Percentiles rank a stretch among this genome's conserved stretches.
phyloP scores from a whole-genome alignment of 1,284 basidiomycete genomes.

The Xerocomus cyaneibrunnescens region DNA sequence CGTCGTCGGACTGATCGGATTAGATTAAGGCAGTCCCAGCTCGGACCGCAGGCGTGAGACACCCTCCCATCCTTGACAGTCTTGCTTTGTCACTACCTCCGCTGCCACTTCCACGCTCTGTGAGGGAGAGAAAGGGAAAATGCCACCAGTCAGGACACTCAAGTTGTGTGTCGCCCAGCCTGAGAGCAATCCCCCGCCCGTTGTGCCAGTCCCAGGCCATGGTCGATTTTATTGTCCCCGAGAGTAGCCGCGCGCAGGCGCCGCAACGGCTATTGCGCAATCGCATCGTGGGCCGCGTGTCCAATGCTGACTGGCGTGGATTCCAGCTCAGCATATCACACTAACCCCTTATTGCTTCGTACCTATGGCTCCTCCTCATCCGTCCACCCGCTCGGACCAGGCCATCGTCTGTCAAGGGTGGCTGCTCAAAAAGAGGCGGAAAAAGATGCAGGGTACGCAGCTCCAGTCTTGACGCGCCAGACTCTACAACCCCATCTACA shows the following conservation, averaged over 20 bases:
- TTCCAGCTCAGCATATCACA: not conserved
- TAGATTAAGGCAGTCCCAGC: slow-evolving; percentile 21
- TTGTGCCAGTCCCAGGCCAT: too few relatives aligned
- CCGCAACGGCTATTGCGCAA: not conserved
- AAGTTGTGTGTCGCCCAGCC: not conserved
- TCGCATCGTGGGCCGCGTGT: too few relatives aligned
- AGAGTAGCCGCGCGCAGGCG: slow-evolving; percentile 7
- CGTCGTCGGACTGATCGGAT: slow-evolving; percentile 19
- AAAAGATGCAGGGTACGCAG: slow-evolving; percentile 76
- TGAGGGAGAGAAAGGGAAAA: slow-evolving; percentile 13
- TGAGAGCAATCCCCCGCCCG: not conserved
- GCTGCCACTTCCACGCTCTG: not conserved
- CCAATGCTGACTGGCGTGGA: not conserved
- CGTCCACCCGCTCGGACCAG: too few relatives aligned
- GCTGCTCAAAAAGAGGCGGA: slow-evolving; percentile 79
- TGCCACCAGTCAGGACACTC: too few relatives aligned
- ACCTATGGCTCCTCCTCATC: slow-evolving; percentile 8
- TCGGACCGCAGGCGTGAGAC: slow-evolving; percentile 24
- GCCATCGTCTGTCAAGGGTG: slow-evolving; percentile 63
- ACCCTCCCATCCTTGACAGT: slow-evolving; percentile 4
- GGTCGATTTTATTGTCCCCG: not conserved
- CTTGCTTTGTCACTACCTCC: slow-evolving; percentile 3
- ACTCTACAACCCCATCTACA: slow-evolving; percentile 31
- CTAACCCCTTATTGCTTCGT: not conserved
- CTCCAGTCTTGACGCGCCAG: slow-evolving; percentile 2